Percentiles rank a stretch among this genome's conserved stretches.
These are phyloP conservation scores for Thielaviopsis euricoi DNA, from an alignment of 2,329 filamentous ascomycete genomes.

Conservation along the genomic window DNA sequence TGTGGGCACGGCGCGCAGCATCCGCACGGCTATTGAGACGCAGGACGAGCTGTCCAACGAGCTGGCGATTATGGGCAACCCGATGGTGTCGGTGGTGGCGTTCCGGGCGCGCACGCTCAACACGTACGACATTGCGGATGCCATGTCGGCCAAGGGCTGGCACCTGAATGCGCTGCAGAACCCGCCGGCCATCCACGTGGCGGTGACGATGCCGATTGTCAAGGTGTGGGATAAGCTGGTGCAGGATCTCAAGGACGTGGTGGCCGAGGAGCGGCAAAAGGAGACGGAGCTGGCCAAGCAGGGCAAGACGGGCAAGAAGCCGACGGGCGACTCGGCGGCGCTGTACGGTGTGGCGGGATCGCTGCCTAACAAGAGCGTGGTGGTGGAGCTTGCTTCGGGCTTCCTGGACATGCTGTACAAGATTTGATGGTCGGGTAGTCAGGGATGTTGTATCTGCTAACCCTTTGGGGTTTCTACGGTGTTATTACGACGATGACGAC, in stretches of 20 bases:
- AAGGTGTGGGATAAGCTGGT: conserved; percentile 68
- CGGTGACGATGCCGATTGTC: conserved; percentile 75
- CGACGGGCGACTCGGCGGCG: conserved; percentile 65
- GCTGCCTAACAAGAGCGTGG: conserved; percentile 87
- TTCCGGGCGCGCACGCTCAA: conserved; percentile 74
- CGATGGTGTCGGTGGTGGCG: conserved; percentile 78
- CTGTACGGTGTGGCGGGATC: conserved; percentile 92
- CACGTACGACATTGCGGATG: conserved; percentile 88
- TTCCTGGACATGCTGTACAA: conserved; percentile 92
- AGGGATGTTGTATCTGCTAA: neutral
- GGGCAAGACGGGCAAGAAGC: conserved; percentile 48
- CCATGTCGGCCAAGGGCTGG: conserved; percentile 72
- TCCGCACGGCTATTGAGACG: conserved; percentile 56
- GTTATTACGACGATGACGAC: neutral
- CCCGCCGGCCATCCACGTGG: conserved; percentile 83
- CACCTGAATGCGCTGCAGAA: conserved; percentile 89
- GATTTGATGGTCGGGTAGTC: conserved; percentile 32
- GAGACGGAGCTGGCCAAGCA: conserved; percentile 56
- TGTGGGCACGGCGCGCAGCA: conserved; percentile 70
- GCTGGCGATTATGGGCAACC: conserved; percentile 66
- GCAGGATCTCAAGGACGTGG: conserved; percentile 48
- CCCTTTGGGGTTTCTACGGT: neutral
- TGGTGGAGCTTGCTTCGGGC: conserved; percentile 74
- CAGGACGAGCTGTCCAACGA: conserved; percentile 54
- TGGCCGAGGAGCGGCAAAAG: conserved; percentile 64